Evolutionary conservation across 176 grass and related monocot genomes (phyloP).

Genomic region (Poa pratensis): DNA sequence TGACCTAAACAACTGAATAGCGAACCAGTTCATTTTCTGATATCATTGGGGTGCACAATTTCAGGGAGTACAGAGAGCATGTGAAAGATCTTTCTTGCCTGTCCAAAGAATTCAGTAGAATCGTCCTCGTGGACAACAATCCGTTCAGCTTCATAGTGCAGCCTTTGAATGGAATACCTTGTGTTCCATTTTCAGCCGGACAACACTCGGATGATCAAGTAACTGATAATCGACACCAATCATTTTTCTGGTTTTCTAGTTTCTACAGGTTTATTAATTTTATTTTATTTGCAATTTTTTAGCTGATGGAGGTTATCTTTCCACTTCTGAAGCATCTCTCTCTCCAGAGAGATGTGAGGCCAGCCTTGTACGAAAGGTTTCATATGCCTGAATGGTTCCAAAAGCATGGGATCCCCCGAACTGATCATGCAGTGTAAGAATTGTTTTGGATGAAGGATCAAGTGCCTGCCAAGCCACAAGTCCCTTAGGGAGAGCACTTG

Average conservation of each 20-base stretch:
- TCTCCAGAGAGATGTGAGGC: conserved; percentile 84
- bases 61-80: conserved; percentile 95
- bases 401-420: conserved; percentile 81
- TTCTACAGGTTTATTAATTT: conserved; percentile 28
- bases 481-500: conserved; percentile 48
- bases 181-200: conserved; percentile 92
- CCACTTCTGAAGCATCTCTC: conserved; percentile 91
- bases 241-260: conserved; percentile 21
- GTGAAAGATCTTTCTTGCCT: conserved; percentile 97
- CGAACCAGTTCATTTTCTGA: conserved; percentile 29
- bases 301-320: conserved; percentile 93
- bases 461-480: conserved; percentile 38
- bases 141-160: conserved; percentile 98
- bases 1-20: background rate
- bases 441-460: conserved; percentile 52
- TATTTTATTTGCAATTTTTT: conserved; percentile 49
- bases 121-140: conserved; percentile 93
- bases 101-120: conserved; percentile 75
- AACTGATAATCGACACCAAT: conserved; percentile 26
- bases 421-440: conserved; percentile 52
- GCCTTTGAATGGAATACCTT: conserved; percentile 95
- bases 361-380: conserved; percentile 85
- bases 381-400: conserved; percentile 99
- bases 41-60: conserved; percentile 30
- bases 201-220: conserved; percentile 88